Percentiles rank a stretch among this genome's conserved stretches.
Conservation (phyloP, 306 rosid species). For the Vigna hirtella region DNA sequence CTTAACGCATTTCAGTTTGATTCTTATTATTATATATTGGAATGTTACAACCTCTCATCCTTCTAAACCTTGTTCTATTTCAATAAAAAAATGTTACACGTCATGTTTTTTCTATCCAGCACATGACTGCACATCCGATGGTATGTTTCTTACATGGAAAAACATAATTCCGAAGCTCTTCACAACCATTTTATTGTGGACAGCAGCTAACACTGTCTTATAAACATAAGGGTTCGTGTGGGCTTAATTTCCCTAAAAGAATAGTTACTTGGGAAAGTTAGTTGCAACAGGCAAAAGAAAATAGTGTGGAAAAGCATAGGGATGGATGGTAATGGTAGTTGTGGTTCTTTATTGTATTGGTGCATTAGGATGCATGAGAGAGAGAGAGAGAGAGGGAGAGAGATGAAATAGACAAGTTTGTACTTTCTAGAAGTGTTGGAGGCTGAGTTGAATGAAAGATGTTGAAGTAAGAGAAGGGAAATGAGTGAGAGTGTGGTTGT, state of each 20-base stretch:
- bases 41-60: constrained; percentile 8
- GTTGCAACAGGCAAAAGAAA: constrained; percentile 61
- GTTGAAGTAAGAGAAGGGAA: constrained; percentile 54
- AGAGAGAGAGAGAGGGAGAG: constrained; percentile 45
- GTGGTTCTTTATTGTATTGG: constrained; percentile 73
- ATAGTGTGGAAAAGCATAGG: constrained; percentile 45
- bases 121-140: neutral
- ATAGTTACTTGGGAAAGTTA: constrained; percentile 50
- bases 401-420: constrained; percentile 49
- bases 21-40: constrained; percentile 22
- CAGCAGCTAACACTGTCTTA: constrained; percentile 14
- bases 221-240: constrained; percentile 31
- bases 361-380: constrained; percentile 58
- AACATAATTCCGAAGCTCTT: neutral
- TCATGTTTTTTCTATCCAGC: neutral
- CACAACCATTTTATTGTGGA: constrained; percentile 12
- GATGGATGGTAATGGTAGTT: constrained; percentile 78
- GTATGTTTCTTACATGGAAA: neutral
- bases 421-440: constrained; percentile 85
- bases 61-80: neutral
- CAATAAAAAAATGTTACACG: neutral
- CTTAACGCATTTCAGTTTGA: constrained; percentile 17
- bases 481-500: constrained; percentile 61
- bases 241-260: constrained; percentile 31
- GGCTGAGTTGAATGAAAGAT: constrained; percentile 59